Evolutionary conservation across 2,329 filamentous ascomycete species (phyloP).

Genomic region (Thelonectria discophora): DNA sequence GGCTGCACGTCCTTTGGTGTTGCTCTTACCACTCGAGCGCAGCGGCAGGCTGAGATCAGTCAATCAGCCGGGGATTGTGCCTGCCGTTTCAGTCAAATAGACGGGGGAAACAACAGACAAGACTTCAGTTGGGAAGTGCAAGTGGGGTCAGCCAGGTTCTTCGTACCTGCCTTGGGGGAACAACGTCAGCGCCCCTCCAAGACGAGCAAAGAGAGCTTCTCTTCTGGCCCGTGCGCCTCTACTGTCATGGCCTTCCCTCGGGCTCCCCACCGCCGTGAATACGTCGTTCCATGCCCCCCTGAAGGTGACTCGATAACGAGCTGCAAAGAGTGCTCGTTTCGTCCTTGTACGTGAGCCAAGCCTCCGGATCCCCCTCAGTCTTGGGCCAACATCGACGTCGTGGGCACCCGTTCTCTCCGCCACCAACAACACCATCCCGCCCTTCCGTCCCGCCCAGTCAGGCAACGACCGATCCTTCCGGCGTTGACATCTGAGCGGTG

Average conservation of each 20-base stretch:
- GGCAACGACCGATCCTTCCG: constrained; percentile 42
- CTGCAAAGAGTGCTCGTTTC: constrained; percentile 1
- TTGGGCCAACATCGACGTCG: constrained; percentile 8
- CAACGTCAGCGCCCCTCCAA: constrained; percentile 37
- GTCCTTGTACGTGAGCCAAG: constrained; percentile 25
- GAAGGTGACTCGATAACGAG: constrained; percentile 37
- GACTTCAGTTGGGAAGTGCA: not conserved
- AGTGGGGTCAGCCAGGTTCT: constrained; percentile 15
- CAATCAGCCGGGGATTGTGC: not conserved
- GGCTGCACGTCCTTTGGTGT: too few species aligned
- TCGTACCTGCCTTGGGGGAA: constrained; percentile 26
- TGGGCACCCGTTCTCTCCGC: constrained; percentile 29
- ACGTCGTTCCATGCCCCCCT: constrained; percentile 31
- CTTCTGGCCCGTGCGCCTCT: constrained; percentile 35
- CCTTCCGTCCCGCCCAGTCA: constrained; percentile 22
- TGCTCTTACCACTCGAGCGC: too few species aligned
- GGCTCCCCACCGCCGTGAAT: constrained; percentile 21
- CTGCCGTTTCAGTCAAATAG: constrained; percentile 1
- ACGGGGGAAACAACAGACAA: constrained; percentile 3
- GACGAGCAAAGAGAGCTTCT: constrained; percentile 32
- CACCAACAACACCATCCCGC: constrained; percentile 27
- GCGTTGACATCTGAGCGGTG: constrained; percentile 29
- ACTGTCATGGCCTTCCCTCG: constrained; percentile 20
- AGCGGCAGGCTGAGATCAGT: not conserved
- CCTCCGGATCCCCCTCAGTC: constrained; percentile 7